Conservation (phyloP, 2,329 filamentous ascomycete genomes). For the Ascochyta koolunga region DNA sequence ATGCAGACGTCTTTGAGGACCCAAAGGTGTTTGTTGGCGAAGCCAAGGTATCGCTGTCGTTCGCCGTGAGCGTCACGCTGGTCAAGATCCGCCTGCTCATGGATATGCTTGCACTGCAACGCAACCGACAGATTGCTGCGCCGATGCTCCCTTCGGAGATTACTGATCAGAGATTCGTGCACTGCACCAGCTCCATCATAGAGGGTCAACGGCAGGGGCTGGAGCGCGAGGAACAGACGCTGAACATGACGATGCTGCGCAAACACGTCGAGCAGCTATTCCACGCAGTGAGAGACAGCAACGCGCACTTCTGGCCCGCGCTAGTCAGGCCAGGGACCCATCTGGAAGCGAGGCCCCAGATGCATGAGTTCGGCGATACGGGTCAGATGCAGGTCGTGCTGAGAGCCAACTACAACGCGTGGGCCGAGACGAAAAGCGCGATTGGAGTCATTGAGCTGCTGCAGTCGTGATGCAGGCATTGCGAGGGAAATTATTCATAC, state of each 20-base stretch:
- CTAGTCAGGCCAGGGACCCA: constrained; percentile 7
- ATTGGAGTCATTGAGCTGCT: background rate
- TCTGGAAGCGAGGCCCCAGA: background rate
- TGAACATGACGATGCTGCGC: constrained; percentile 24
- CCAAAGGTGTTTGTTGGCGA: background rate
- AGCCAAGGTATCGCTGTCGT: constrained; percentile 17
- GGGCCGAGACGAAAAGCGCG: background rate
- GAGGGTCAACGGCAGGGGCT: constrained; percentile 14
- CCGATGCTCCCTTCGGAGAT: constrained; percentile 36
- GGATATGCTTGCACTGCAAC: constrained; percentile 38
- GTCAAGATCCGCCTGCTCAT: constrained; percentile 48
- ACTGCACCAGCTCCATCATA: constrained; percentile 28
- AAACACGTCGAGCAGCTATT: constrained; percentile 27
- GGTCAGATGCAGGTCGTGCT: constrained; percentile 30
- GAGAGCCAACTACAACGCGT: background rate
- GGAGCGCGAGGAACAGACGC: constrained; percentile 11
- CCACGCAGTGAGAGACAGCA: constrained; percentile 1
- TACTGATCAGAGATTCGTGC: constrained; percentile 28
- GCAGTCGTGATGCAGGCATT: background rate
- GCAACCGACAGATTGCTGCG: constrained; percentile 14
- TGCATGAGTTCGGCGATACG: constrained; percentile 19
- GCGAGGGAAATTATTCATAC: background rate
- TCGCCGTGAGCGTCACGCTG: constrained; percentile 36
- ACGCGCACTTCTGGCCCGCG: constrained; percentile 17
- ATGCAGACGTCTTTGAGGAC: constrained; percentile 53